These are phyloP conservation scores for Phytophthora aleatoria DNA, from an alignment of 352 stramenopile species.

Conservation along the genomic window DNA sequence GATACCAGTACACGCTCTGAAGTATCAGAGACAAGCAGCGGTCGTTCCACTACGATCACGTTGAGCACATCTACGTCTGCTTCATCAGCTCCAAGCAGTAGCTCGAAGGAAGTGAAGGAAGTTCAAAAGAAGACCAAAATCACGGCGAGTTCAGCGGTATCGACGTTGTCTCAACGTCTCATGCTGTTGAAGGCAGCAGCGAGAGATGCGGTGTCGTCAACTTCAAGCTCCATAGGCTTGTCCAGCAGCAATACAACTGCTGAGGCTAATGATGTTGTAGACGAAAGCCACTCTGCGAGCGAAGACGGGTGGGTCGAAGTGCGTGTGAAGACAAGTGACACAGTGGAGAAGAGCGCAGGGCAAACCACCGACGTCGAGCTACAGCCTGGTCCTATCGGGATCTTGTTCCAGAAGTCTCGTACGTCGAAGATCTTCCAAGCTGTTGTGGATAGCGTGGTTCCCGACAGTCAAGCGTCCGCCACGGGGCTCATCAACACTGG, in stretches of 20 bases:
- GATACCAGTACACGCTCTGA: constrained; percentile 10
- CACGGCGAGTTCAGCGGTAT: constrained; percentile 46
- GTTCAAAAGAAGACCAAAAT: constrained; percentile 24
- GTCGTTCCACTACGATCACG: constrained; percentile 1
- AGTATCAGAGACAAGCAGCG: constrained; percentile 4
- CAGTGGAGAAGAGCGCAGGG: constrained; percentile 51
- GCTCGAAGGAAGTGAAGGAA: constrained; percentile 15
- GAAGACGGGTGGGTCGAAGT: constrained; percentile 87
- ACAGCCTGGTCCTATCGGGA: constrained; percentile 69
- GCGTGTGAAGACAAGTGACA: constrained; percentile 51
- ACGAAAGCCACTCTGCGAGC: constrained; percentile 41
- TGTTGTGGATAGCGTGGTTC: constrained; percentile 82
- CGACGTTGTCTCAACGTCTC: constrained; percentile 62
- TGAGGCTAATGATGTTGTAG: constrained; percentile 19
- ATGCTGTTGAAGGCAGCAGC: constrained; percentile 70
- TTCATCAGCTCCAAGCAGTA: constrained; percentile 19
- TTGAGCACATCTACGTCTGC: not conserved
- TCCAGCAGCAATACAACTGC: constrained; percentile 23
- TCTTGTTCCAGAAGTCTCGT: constrained; percentile 78
- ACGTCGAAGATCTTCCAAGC: constrained; percentile 71
- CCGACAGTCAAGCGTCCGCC: constrained; percentile 76
- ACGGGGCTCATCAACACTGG: constrained; percentile 66
- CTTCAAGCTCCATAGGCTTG: constrained; percentile 22
- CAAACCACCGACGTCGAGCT: constrained; percentile 74
- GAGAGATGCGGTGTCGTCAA: constrained; percentile 64